A percentile compares a stretch with the other conserved stretches of the same genome.
phyloP scores from a whole-genome alignment of 345 rosid genomes.

The Iberis pinnata region DNA sequence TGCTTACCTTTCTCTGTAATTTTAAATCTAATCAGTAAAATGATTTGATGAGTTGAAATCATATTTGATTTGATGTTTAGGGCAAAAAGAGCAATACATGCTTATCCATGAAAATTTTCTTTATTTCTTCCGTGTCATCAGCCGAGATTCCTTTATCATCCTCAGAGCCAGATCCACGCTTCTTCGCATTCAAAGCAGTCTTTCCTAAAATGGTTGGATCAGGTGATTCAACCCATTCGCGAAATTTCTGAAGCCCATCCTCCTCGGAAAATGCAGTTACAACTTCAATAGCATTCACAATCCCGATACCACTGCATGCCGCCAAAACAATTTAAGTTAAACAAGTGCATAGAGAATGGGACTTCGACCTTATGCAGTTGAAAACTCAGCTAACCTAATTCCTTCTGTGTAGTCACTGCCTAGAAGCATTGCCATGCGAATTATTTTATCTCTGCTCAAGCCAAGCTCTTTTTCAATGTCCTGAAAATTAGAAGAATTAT shows the following conservation, averaged over 20 bases:
- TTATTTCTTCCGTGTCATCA: conserved; percentile 35
- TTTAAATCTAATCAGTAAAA: conserved; percentile 9
- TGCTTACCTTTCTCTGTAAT: conserved; percentile 89
- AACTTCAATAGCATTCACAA: conserved; percentile 95
- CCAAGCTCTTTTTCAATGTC: conserved; percentile 92
- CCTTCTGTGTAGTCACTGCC: conserved; percentile 99
- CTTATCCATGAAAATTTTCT: conserved; percentile 73
- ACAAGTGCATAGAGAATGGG: background rate
- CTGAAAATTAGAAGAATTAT: conserved; percentile 31
- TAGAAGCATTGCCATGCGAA: conserved; percentile 87
- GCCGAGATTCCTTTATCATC: conserved; percentile 22
- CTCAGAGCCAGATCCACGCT: conserved; percentile 38
- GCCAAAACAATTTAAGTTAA: conserved; percentile 3
- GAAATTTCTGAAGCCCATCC: conserved; percentile 77
- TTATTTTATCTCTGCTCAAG: conserved; percentile 67
- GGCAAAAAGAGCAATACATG: conserved; percentile 51
- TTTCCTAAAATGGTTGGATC: conserved; percentile 86
- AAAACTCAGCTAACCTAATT: conserved; percentile 47
- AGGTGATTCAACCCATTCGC: conserved; percentile 96
- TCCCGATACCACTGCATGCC: conserved; percentile 86
- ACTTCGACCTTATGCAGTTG: background rate
- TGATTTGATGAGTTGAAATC: too few relatives aligned
- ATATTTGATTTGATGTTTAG: background rate
- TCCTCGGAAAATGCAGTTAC: conserved; percentile 90
- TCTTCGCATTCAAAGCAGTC: conserved; percentile 32